These are phyloP conservation scores for Aspergillus homomorphus DNA, from an alignment of 495 filamentous ascomycete genomes.

Conservation along the genomic window DNA sequence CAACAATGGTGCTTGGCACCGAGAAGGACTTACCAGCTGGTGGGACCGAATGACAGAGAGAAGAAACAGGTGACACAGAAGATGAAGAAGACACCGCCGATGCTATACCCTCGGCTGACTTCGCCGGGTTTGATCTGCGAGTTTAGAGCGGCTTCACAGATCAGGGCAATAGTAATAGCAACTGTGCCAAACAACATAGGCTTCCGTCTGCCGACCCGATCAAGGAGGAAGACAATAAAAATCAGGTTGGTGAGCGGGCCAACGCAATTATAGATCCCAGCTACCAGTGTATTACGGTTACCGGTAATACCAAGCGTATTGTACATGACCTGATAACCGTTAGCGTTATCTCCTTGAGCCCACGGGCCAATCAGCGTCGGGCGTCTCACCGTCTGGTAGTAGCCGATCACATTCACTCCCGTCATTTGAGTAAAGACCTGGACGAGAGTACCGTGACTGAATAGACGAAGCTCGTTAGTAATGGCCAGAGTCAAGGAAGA, in stretches of 20 bases:
- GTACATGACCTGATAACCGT: too few relatives aligned
- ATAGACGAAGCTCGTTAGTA: constrained; percentile 15
- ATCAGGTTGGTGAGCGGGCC: constrained; percentile 50
- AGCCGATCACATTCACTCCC: constrained; percentile 57
- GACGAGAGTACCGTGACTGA: constrained; percentile 32
- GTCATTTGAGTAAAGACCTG: constrained; percentile 48
- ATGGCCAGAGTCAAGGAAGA: not conserved
- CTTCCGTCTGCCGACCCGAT: constrained; percentile 36
- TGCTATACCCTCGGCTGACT: constrained; percentile 34
- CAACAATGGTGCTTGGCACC: not conserved
- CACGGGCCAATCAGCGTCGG: too few relatives aligned
- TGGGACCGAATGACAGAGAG: constrained; percentile 45
- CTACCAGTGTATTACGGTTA: constrained; percentile 49
- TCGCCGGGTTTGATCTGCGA: constrained; percentile 32
- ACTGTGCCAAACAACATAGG: constrained; percentile 40
- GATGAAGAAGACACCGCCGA: constrained; percentile 49
- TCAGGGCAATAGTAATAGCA: constrained; percentile 39
- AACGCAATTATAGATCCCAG: constrained; percentile 59
- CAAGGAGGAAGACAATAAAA: constrained; percentile 44
- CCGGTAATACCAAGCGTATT: constrained; percentile 54
- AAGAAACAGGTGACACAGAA: constrained; percentile 49
- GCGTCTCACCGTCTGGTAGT: constrained; percentile 59
- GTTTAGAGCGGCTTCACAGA: constrained; percentile 43
- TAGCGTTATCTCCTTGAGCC: too few relatives aligned
- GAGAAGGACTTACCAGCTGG: constrained; percentile 35